Evolutionary conservation across 306 rosid genomes (phyloP).

Genomic region (Quercus glauca): DNA sequence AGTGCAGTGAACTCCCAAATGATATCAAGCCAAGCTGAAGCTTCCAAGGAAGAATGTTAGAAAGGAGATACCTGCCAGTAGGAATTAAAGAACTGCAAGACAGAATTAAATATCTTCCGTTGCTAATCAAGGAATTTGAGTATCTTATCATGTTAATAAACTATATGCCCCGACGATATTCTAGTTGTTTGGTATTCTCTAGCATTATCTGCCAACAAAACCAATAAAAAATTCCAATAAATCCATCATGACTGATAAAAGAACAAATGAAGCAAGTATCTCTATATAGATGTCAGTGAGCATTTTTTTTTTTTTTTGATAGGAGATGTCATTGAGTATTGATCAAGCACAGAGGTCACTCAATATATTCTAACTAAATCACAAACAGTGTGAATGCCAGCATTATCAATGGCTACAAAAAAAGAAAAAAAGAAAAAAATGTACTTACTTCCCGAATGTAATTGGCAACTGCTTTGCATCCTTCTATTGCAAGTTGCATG

Average conservation of each 20-base stretch:
- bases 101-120: background rate
- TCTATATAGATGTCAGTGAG: background rate
- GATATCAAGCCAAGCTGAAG: background rate
- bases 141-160: constrained; percentile 12
- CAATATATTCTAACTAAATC: background rate
- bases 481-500: constrained; percentile 85
- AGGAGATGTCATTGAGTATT: background rate
- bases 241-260: background rate
- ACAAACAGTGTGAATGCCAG: background rate
- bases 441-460: constrained; percentile 66
- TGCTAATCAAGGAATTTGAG: background rate
- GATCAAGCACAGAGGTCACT: background rate
- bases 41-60: background rate
- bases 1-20: background rate
- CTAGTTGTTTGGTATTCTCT: constrained; percentile 62
- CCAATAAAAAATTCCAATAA: constrained; percentile 4
- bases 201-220: too few relatives aligned
- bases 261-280: constrained; percentile 11
- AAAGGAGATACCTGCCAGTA: background rate
- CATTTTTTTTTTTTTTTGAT: background rate
- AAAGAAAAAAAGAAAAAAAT: too few relatives aligned
- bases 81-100: background rate
- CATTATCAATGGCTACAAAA: background rate
- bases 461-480: constrained; percentile 92
- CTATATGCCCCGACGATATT: constrained; percentile 53